Evolutionary conservation across 2,329 filamentous ascomycete genomes (phyloP), one percentile per base, ranked within the genome.

Genomic region (Penicillium olsonii): DNA sequence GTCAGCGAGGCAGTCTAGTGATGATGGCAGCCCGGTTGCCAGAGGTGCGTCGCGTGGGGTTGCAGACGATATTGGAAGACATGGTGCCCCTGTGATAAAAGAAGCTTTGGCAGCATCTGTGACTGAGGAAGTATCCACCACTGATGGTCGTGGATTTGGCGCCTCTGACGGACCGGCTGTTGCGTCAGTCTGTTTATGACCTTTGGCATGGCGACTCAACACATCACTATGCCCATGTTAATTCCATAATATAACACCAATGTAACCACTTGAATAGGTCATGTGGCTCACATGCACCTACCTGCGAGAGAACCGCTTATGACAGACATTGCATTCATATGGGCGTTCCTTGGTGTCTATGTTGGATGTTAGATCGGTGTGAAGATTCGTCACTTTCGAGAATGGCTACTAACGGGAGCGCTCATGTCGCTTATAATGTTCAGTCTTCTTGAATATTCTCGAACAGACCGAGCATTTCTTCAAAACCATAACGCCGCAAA

Each of bases 251-350:
- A 24, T 24, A 24, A 5, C 22, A 24, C 8, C 8, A 8, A 24
- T 4, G 22, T 4, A 24, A 4, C 22, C 22, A 8, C 5, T 8
- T 24, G 22, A 24, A 24, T n/a, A n/a, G n/a, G n/a, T 24, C 22
- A 4, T 5, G 22, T 24, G 22, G 5, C 12, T 42, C 41, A 41
- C 44, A 45, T 29, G 39, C 48, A 50, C 57, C 45, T 60, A 80
- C 78, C 78, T 81, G 66, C 78, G 68, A 17, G 78, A 79, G 59
- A 80, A 81, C 48, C 77, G 73, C 58, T 81, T 81, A 53, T 78
- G 75, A 60, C 78, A 81, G 43, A 77, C 73, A 51, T 69, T 73
- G 57, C 78, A 81, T 59, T 78, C 74, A 56, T 80, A 81, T 1
- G 78, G 78, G 42, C 77, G 75, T 65, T 81, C 78, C 48, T 78